A percentile compares a stretch with the other conserved stretches of the same genome.
Conservation (phyloP, 768 basidiomycete genomes). For the Lactifluus rugatus region DNA sequence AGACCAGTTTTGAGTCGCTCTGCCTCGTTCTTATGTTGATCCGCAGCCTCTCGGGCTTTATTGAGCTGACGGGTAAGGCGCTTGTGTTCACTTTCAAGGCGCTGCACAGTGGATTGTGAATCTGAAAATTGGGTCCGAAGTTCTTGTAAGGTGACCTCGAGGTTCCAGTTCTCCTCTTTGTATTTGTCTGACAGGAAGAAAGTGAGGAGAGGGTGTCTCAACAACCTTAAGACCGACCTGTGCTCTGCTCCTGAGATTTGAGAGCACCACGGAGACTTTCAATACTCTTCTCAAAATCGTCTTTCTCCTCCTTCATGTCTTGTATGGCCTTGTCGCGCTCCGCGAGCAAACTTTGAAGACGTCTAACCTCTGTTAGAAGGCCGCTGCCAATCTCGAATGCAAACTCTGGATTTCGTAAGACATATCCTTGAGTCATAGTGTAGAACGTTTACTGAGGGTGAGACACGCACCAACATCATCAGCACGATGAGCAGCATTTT, state of each 20-base stretch:
- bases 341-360: conserved; percentile 80
- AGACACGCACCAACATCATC: conserved; percentile 71
- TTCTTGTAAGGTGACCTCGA: conserved; percentile 89
- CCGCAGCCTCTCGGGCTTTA: conserved; percentile 60
- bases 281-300: conserved; percentile 71
- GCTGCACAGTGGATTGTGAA: conserved; percentile 51
- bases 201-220: not conserved
- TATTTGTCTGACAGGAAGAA: conserved; percentile 56
- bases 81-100: conserved; percentile 76
- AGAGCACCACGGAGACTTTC: conserved; percentile 67
- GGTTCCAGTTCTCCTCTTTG: conserved; percentile 99
- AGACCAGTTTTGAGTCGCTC: conserved; percentile 56
- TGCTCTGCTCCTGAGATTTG: conserved; percentile 69
- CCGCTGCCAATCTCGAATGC: conserved; percentile 97
- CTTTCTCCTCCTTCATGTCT: conserved; percentile 86
- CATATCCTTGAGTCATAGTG: not conserved
- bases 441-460: not conserved
- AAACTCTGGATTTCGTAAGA: conserved; percentile 51
- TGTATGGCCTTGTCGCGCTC: conserved; percentile 91
- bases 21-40: conserved; percentile 78
- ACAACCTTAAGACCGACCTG: conserved; percentile 43
- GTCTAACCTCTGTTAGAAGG: conserved; percentile 80
- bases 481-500: conserved; percentile 84
- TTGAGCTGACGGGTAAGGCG: conserved; percentile 69
- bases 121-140: conserved; percentile 61